Conservation (phyloP, 2,329 filamentous ascomycete species). For the Colletotrichum sp. region DNA sequence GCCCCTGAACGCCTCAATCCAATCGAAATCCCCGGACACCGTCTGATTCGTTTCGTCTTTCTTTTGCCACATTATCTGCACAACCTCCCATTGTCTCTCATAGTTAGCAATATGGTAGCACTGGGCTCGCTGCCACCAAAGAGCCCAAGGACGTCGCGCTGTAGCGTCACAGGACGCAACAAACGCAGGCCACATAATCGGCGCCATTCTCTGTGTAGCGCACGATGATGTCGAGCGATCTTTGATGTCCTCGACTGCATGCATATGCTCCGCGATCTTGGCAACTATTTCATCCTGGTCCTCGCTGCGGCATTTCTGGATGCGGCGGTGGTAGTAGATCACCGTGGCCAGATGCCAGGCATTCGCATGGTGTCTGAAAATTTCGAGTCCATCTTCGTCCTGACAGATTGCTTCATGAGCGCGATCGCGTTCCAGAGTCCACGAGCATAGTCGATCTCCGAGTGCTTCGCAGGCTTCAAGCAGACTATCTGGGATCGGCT, state of each 20-base stretch:
- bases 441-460: not conserved
- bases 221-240: not conserved
- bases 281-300: not conserved
- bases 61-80: not conserved
- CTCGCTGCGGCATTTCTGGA: not conserved
- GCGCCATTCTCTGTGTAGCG: not conserved
- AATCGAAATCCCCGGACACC: not conserved
- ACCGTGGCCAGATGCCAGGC: not conserved
- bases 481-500: not conserved
- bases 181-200: conserved; percentile 1
- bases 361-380: not conserved
- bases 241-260: conserved; percentile 1
- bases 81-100: not conserved
- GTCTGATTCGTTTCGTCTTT: not conserved
- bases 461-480: not conserved
- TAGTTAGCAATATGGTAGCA: not conserved
- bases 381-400: not conserved
- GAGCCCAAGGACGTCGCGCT: not conserved
- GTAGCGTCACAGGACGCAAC: not conserved
- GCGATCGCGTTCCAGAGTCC: not conserved
- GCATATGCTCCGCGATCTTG: not conserved
- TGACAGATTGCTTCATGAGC: not conserved
- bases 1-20: not conserved
- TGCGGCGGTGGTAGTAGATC: not conserved
- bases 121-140: not conserved